Percentiles rank a stretch among this genome's conserved stretches.
Conservation (phyloP, 2,329 filamentous ascomycete genomes). For the Myriosclerotinia curreyana region DNA sequence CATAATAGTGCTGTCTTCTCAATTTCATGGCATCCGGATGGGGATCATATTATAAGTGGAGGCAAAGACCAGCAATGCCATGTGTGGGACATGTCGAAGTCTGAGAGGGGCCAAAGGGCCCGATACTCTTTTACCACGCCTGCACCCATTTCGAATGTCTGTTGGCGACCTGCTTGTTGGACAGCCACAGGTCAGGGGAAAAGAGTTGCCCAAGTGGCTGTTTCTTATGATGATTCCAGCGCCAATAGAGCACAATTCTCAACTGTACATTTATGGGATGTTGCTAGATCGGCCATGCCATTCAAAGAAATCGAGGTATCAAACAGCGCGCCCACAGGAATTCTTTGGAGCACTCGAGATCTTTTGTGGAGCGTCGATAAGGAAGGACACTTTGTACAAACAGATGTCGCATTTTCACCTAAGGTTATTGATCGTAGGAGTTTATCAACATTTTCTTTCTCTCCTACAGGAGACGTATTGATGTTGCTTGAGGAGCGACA, state of each 20-base stretch:
- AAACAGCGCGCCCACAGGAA: conserved; percentile 53
- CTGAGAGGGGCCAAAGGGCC: conserved; percentile 62
- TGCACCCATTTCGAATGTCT: conserved; percentile 55
- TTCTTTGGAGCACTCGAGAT: conserved; percentile 64
- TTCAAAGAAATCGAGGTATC: conserved; percentile 65
- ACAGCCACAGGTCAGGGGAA: conserved; percentile 60
- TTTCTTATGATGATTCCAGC: conserved; percentile 58
- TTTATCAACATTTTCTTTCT: conserved; percentile 60
- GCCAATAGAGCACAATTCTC: conserved; percentile 54
- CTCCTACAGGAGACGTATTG: conserved; percentile 55
- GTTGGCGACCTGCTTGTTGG: conserved; percentile 64
- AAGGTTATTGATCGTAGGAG: conserved; percentile 61
- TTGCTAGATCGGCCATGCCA: conserved; percentile 64
- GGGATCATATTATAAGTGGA: conserved; percentile 61
- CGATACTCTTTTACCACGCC: conserved; percentile 60
- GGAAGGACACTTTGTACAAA: conserved; percentile 62
- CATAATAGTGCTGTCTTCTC: conserved; percentile 59
- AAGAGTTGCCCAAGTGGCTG: conserved; percentile 59
- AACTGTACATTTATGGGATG: conserved; percentile 64
- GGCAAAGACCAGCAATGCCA: conserved; percentile 60
- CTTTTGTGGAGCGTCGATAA: conserved; percentile 64
- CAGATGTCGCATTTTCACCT: conserved; percentile 61
- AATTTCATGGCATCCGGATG: conserved; percentile 66
- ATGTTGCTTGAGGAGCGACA: conserved; percentile 61
- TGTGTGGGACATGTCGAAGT: conserved; percentile 62